Base-by-base conservation (phyloP, 768 basidiomycete genomes). In the Leccinum truebloodii region DNA sequence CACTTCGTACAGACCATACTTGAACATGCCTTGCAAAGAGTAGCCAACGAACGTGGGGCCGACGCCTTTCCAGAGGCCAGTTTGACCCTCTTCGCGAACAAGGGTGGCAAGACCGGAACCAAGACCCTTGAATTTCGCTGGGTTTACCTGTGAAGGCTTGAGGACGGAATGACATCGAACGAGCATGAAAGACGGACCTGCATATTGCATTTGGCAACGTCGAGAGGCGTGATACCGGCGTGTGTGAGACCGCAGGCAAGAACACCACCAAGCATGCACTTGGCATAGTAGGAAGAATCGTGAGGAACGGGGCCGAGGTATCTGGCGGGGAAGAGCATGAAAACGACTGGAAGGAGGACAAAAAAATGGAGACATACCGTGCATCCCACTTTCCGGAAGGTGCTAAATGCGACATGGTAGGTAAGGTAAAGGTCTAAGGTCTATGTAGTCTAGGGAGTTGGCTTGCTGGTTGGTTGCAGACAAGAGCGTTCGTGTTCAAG, bases 1-100 rank as follows among this genome's bases (percentile, higher is more conserved):
- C 73, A 90, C 75, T 78, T 97, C 95, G 76, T 96, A 97, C 75
- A 95, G 92, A 80, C 95, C 95, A 77, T 93, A 97, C 80, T 98
- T 98, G 89, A 95, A 94, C 86, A 94, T 88, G 73, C 95, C 95
- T 80, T 96, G 95, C 69, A 94, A 83, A 13, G 93, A 92, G 81
- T 95, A 95, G 64, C 95, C 94, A 76, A 95, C 81, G 67, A 94
- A 81, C 60, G 95, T 98, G 54, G 95, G 95, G 46, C 92, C 91
- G 75, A 96, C 80, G 71, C 95, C 95, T 77, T 95, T 98, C 87
- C 94, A 90, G 76, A 96, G 85, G 77, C 93, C 95, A 52, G 76
- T 85, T 61, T 86, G 76, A 69, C 94, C 92, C 77, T 95, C 90
- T 75, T 92, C 92, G 51, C 83, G 84, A 61, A 89, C 59, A 70